A percentile compares a stretch with the other conserved stretches of the same genome.
Evolutionary conservation across 345 rosid genomes (phyloP).

Genomic region (Salix purpurea): DNA sequence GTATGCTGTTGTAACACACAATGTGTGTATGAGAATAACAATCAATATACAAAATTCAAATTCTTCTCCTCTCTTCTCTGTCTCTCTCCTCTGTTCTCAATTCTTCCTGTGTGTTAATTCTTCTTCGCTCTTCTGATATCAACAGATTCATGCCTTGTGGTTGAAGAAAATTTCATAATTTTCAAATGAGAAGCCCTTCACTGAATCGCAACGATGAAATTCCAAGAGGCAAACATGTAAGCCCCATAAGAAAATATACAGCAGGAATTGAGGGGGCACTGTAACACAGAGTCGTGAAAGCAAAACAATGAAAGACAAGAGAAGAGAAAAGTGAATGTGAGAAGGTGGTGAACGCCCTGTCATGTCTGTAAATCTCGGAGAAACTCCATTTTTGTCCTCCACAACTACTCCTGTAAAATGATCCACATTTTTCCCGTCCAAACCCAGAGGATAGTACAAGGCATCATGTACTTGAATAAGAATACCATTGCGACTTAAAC

Average conservation of each 20-base stretch:
- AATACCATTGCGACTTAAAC: neutral
- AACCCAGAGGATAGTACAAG: conserved; percentile 20
- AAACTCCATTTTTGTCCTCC: conserved; percentile 60
- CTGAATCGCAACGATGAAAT: conserved; percentile 34
- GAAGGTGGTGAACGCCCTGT: conserved; percentile 50
- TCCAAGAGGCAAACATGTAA: conserved; percentile 3
- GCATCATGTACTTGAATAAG: neutral
- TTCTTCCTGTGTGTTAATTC: too few species aligned
- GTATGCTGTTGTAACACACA: too few species aligned
- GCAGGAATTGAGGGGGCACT: neutral
- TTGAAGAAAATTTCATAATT: conserved; percentile 56
- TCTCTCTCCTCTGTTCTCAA: too few species aligned
- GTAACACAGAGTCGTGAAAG: neutral
- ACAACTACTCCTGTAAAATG: conserved; percentile 60
- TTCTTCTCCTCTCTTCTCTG: too few species aligned
- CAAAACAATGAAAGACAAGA: neutral
- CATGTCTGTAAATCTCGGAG: conserved; percentile 53
- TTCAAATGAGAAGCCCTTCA: conserved; percentile 56
- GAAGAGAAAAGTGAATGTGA: neutral
- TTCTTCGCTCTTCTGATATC: too few species aligned
- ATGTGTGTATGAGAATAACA: too few species aligned
- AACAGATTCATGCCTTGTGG: conserved; percentile 42
- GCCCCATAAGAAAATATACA: neutral
- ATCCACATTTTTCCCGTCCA: conserved; percentile 58
- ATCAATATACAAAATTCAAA: too few species aligned